Percentiles rank a stretch among this genome's conserved stretches.
These are phyloP conservation scores for Fusarium sororula DNA, from an alignment of 2,329 filamentous ascomycete species.

Conservation along the genomic window DNA sequence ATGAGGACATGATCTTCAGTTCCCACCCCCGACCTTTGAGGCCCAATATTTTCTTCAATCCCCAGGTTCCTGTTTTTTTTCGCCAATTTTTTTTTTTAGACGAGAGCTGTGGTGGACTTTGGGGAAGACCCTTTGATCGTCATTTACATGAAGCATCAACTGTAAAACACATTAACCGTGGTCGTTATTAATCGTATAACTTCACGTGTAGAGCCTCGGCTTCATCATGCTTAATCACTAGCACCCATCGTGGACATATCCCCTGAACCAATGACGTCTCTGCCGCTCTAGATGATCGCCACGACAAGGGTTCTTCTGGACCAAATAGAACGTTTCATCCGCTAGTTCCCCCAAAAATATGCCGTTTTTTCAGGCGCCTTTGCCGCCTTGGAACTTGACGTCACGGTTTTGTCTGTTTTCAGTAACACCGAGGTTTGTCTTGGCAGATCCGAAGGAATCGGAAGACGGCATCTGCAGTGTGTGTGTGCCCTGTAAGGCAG, in stretches of 20 bases:
- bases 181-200: background rate
- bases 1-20: conserved; percentile 19
- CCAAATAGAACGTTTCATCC: conserved; percentile 15
- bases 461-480: conserved; percentile 24
- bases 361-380: conserved; percentile 9
- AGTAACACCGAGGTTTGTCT: conserved; percentile 37
- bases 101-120: background rate
- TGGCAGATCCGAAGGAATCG: conserved; percentile 37
- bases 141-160: background rate
- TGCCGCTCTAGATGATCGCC: conserved; percentile 16
- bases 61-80: conserved; percentile 26
- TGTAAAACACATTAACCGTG: background rate
- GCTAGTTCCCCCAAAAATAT: background rate
- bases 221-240: background rate
- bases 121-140: background rate
- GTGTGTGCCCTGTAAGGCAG: conserved; percentile 8
- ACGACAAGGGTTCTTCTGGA: background rate
- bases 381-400: conserved; percentile 28
- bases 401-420: conserved; percentile 4
- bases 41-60: background rate
- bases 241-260: background rate
- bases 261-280: conserved; percentile 17
- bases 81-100: conserved; percentile 8
- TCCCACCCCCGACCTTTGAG: background rate
- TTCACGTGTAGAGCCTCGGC: background rate